Evolutionary conservation across 139 green algal genomes (phyloP), one percentile per base, ranked within the genome.

Genomic region (Chlorella sorokiniana): DNA sequence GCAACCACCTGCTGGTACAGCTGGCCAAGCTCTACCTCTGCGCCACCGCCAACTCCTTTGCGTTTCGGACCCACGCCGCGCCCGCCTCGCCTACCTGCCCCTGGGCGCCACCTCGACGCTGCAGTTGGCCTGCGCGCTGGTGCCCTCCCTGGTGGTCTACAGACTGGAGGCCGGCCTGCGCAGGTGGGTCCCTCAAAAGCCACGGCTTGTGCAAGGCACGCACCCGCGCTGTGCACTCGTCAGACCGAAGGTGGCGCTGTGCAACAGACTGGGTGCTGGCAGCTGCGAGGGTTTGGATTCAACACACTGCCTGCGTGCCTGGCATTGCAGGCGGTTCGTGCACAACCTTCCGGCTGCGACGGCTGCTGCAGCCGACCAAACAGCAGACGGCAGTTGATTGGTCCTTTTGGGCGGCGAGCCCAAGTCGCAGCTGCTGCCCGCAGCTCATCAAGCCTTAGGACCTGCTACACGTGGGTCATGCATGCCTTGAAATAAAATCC

Each of bases 1-100:
- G 73, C 73, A 79, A 79, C 52, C 73, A 79, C 37, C 52, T 79
- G 37, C 14, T 79, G 10, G 75, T 81, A 7, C 75, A 81, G 75
- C 75, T 81, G 29, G 75, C n/a, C 59, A 81, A 81, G 75, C 75
- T 81, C 25, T 72, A 81, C 59, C 22, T 71, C 11, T 70, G 56
- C 56, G 38, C 59, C 40, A 6, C 44, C 6, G 44, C 75, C 40
- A 71, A 71, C 59, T n/a, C 41, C 25, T 79, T 68, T 37, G 51
- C 44, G 6, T 68, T 27, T 38, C 56, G 51, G 59, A 71, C 75
- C 59, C 75, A 10, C 29, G n/a, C 27, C 56, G 59, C 40, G 40
- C 75, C 6, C 3, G 35, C 22, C 35, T 1, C 35, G 35, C 51
- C 51, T 68, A 72, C 41, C 75, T 81, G 59, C 20, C 40, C 40